A percentile compares a stretch with the other conserved stretches of the same genome.
Conservation (phyloP, 2,329 filamentous ascomycete genomes). For the Parascedosporium putredinis region DNA sequence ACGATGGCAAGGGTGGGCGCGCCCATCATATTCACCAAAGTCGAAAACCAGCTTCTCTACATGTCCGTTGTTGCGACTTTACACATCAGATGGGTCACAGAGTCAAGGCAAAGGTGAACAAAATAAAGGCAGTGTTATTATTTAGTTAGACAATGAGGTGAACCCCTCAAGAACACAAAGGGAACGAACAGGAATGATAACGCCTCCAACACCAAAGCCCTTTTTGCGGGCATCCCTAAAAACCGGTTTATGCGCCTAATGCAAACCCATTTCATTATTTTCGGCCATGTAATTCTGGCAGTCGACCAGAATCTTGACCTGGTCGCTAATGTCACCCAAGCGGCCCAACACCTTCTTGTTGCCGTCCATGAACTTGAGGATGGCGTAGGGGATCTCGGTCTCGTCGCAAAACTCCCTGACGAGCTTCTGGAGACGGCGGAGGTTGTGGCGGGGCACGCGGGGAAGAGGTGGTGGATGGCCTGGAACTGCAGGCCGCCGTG, state of each 20-base stretch:
- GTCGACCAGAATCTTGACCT: conserved; percentile 48
- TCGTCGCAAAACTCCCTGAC: conserved; percentile 56
- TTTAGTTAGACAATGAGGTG: too few relatives aligned
- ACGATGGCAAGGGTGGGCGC: too few relatives aligned
- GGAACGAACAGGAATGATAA: neutral
- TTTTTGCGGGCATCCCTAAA: too few relatives aligned
- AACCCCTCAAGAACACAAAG: too few relatives aligned
- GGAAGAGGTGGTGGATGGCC: conserved; percentile 60
- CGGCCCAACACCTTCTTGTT: conserved; percentile 41
- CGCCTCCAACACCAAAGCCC: neutral
- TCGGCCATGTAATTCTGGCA: conserved; percentile 42
- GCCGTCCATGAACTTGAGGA: conserved; percentile 51
- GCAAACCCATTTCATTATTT: conserved; percentile 33
- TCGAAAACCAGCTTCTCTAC: too few relatives aligned
- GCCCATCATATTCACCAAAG: too few relatives aligned
- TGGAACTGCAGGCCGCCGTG: conserved; percentile 67
- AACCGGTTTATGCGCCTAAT: conserved; percentile 16
- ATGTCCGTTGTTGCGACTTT: too few relatives aligned
- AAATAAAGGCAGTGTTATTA: too few relatives aligned
- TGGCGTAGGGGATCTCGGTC: conserved; percentile 50
- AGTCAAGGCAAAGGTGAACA: too few relatives aligned
- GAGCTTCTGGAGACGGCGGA: conserved; percentile 47
- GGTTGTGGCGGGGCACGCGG: conserved; percentile 57
- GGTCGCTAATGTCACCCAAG: conserved; percentile 48
- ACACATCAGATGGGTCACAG: too few relatives aligned